Percentiles rank a stretch among this genome's conserved stretches.
These are phyloP conservation scores for Nephelium lappaceum DNA, from an alignment of 345 rosid species.

Conservation along the genomic window DNA sequence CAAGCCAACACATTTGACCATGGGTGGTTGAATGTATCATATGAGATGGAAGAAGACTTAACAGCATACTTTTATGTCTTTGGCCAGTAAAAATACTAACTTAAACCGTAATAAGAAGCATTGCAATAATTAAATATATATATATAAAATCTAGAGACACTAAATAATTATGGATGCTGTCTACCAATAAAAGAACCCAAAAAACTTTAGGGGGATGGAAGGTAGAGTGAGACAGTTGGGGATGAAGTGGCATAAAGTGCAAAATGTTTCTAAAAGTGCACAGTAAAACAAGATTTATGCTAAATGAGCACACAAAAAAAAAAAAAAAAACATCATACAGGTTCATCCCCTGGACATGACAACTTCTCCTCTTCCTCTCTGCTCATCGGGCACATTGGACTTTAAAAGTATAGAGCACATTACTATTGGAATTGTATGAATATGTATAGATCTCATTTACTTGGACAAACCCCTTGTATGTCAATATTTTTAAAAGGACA, in stretches of 20 bases:
- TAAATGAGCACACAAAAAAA: slow-evolving; percentile 10
- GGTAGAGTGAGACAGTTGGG: neutral
- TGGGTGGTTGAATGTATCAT: neutral
- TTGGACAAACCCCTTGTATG: no score
- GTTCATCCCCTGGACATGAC: slow-evolving; percentile 29
- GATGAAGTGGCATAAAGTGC: neutral
- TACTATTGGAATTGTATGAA: no score
- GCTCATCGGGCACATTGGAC: no score
- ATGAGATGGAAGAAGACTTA: neutral
- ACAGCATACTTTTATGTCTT: neutral
- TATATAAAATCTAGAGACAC: neutral
- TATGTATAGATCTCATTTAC: no score
- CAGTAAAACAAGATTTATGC: neutral
- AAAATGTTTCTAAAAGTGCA: neutral
- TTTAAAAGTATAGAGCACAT: no score
- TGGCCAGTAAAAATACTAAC: neutral
- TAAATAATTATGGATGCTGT: neutral
- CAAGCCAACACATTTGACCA: neutral
- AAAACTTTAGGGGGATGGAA: neutral
- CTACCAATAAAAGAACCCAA: neutral
- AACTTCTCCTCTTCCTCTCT: slow-evolving; percentile 27
- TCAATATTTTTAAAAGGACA: no score
- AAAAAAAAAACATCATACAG: slow-evolving; percentile 26
- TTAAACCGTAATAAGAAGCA: slow-evolving; percentile 13
- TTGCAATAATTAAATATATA: neutral